phyloP scores from a whole-genome alignment of 2,329 filamentous ascomycete species.

The Hirsutella thompsonii region DNA sequence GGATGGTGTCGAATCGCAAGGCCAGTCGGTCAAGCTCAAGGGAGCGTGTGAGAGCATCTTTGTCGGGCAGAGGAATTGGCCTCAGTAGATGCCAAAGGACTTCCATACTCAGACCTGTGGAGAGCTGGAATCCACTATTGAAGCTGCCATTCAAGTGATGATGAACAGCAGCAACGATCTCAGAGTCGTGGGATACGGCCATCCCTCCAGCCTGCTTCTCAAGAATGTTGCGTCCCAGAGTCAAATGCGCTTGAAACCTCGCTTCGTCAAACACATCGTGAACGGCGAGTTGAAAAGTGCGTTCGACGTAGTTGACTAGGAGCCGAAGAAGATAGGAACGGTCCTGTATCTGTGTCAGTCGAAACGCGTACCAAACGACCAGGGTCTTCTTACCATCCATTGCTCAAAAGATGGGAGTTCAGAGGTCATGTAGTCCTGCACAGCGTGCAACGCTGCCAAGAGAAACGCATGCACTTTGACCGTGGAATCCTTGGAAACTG shows the following conservation, averaged over 20 bases:
- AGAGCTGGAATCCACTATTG: constrained; percentile 56
- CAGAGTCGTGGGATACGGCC: constrained; percentile 13
- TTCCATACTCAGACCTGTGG: constrained; percentile 70
- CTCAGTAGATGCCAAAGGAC: constrained; percentile 61
- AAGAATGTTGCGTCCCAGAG: constrained; percentile 33
- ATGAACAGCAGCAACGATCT: constrained; percentile 27
- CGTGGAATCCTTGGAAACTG: constrained; percentile 49
- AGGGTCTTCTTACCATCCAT: constrained; percentile 16
- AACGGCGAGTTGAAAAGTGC: constrained; percentile 35
- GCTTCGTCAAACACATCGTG: constrained; percentile 43
- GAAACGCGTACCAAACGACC: not conserved
- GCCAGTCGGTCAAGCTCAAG: constrained; percentile 42
- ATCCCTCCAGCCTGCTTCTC: constrained; percentile 16
- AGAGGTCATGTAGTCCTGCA: constrained; percentile 30
- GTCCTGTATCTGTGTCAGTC: constrained; percentile 9
- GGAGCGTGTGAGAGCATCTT: constrained; percentile 30
- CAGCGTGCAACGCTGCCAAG: constrained; percentile 22
- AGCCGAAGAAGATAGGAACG: constrained; percentile 19
- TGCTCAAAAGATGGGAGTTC: constrained; percentile 12
- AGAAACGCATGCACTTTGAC: constrained; percentile 40
- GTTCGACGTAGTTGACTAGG: constrained; percentile 40
- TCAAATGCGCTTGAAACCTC: constrained; percentile 49
- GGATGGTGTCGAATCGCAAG: constrained; percentile 44
- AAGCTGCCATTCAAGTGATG: constrained; percentile 43
- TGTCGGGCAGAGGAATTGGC: constrained; percentile 42